Conservation (phyloP, 169 alveolate genomes). For the Babesia bigemina region DNA sequence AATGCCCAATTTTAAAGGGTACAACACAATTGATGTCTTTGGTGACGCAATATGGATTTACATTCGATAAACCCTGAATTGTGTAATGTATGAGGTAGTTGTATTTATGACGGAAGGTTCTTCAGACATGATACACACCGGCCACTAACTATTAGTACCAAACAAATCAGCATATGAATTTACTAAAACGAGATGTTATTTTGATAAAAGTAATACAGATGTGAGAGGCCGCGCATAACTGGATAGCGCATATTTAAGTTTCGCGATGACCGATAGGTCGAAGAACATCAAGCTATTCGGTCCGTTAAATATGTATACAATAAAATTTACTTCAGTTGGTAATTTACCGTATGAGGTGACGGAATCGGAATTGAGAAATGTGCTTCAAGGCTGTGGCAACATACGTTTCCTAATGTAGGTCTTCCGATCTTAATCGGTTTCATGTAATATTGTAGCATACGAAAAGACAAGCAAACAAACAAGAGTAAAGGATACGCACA, state of each 20-base stretch:
- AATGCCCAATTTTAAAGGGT: too few species aligned
- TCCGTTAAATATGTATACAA: not conserved
- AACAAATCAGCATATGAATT: not conserved
- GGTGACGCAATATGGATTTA: too few species aligned
- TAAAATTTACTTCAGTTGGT: conserved; percentile 47
- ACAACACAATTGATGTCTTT: not conserved
- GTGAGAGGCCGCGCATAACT: not conserved
- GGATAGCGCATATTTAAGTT: not conserved
- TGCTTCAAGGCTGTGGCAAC: conserved; percentile 65
- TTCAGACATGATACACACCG: not conserved
- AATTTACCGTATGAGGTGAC: conserved; percentile 67
- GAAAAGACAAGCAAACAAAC: conserved; percentile 59
- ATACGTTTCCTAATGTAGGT: conserved; percentile 55
- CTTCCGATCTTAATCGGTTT: not conserved
- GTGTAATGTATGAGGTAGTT: too few species aligned
- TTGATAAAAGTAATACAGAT: too few species aligned
- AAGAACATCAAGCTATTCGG: conserved; percentile 59
- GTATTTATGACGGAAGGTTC: not conserved
- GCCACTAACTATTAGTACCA: not conserved
- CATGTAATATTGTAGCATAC: conserved; percentile 17
- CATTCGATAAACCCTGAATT: too few species aligned
- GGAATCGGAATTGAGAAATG: conserved; percentile 43
- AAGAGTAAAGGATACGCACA: conserved; percentile 70
- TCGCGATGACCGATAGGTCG: conserved; percentile 36
- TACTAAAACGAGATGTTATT: too few species aligned